Base-by-base conservation (phyloP, 345 rosid genomes). In the Orychophragmus violaceus region DNA sequence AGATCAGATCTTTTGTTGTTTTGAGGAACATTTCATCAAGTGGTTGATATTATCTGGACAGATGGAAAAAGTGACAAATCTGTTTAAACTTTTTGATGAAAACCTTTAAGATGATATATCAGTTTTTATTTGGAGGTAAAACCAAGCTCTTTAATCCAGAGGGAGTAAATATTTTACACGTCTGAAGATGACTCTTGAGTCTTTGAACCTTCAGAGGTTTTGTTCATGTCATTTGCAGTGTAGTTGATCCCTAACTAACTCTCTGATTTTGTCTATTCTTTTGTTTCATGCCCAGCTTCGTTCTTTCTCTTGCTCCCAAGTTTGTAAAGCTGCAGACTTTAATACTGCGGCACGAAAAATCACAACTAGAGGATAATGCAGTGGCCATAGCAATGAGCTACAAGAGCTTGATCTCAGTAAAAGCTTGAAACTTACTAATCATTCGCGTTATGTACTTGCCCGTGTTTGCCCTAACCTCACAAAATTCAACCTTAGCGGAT, bases 401-500 rank as follows among this genome's bases (percentile, higher is more conserved):
- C 87, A 75, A 78, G 93, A n/a, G n/a, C n/a, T n/a, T n/a, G n/a
- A n/a, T n/a, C n/a, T n/a, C n/a, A n/a, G n/a, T n/a, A n/a, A n/a
- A n/a, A n/a, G n/a, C n/a, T n/a, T n/a, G n/a, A n/a, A n/a, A n/a
- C n/a, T n/a, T n/a, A n/a, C n/a, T n/a, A 83, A 87, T 66, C 62
- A 48, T 51, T 84, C 97, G 28, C 77, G 89, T 44, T 74, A 76
- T 78, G 85, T 86, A 0, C 65, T 89, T 64, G 96, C 98, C 67
- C 87, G 66, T 56, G 97, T 97, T 59, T 89, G 94, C 29, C 91
- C 87, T 21, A 70, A 82, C 66, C 97, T 92, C 19, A 68, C 78
- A 6, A 92, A 82, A 70, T 96, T 92, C 78, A 92, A 86, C 82
- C 85, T 92, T 61, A 92, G 98, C 18, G 97, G 97, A 5, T 92